Percentiles rank a stretch among this genome's conserved stretches.
phyloP scores from a whole-genome alignment of 2,329 filamentous ascomycete genomes.

The Xylariaceae sp. region DNA sequence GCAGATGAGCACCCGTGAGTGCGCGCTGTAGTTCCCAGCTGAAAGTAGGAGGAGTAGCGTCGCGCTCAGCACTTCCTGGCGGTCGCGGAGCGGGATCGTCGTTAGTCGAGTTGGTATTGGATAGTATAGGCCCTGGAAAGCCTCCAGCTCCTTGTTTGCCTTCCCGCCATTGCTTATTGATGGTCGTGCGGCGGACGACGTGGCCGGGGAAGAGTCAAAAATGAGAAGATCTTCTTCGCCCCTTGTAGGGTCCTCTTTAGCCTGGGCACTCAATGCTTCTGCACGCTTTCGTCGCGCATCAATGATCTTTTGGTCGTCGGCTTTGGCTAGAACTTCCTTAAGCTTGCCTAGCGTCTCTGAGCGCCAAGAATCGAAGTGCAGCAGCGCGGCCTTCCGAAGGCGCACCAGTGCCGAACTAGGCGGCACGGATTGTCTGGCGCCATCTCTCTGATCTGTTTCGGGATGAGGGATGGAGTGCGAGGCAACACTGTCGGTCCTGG shows the following conservation, averaged over 20 bases:
- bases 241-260: constrained; percentile 44
- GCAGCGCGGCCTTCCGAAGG: constrained; percentile 62
- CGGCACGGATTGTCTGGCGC: constrained; percentile 2
- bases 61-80: constrained; percentile 71
- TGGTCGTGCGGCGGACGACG: neutral
- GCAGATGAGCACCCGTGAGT: constrained; percentile 73
- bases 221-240: constrained; percentile 51
- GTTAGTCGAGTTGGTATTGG: constrained; percentile 61
- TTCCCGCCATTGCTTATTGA: neutral
- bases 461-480: neutral
- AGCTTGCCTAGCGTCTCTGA: constrained; percentile 72
- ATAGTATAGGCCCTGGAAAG: constrained; percentile 59
- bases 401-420: constrained; percentile 42
- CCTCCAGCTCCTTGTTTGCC: constrained; percentile 41
- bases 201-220: constrained; percentile 39
- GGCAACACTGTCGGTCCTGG: constrained; percentile 27
- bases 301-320: constrained; percentile 55
- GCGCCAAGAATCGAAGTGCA: constrained; percentile 80
- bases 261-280: constrained; percentile 50
- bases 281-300: constrained; percentile 55
- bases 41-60: constrained; percentile 74
- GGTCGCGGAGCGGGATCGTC: constrained; percentile 63
- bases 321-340: constrained; percentile 67
- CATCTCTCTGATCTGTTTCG: constrained; percentile 1
- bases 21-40: constrained; percentile 75